A percentile compares a stretch with the other conserved stretches of the same genome.
Evolutionary conservation across 176 grass and related monocot species (phyloP).

Genomic region (Typha latifolia): DNA sequence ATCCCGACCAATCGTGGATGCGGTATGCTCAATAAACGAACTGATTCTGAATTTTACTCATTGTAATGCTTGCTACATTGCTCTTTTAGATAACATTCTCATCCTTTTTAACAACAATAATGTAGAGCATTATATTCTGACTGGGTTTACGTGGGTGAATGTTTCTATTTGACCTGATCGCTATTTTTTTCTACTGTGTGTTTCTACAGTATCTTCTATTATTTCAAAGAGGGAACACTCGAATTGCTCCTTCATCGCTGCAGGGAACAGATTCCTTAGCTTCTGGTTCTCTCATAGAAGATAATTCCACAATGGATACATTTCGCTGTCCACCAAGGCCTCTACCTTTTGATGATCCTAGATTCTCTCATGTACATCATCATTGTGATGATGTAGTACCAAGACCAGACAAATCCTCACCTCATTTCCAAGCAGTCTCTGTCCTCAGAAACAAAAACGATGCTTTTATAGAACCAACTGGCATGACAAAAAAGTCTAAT

Average conservation of each 20-base stretch:
- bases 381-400: not conserved
- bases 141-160: not conserved
- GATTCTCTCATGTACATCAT: not conserved
- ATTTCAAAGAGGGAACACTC: slow-evolving; percentile 41
- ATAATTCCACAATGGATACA: slow-evolving; percentile 26
- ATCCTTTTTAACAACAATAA: not conserved
- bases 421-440: not conserved
- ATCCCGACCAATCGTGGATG: slow-evolving; percentile 9
- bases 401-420: not conserved
- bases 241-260: slow-evolving; percentile 37
- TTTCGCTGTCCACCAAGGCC: slow-evolving; percentile 53
- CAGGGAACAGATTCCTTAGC: slow-evolving; percentile 20
- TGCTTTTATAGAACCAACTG: not conserved
- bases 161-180: not conserved
- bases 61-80: not conserved
- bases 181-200: not conserved
- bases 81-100: not conserved
- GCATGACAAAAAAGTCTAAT: not conserved
- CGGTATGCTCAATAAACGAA: slow-evolving; percentile 9
- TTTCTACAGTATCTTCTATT: slow-evolving; percentile 30
- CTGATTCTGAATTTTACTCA: not conserved
- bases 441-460: not conserved
- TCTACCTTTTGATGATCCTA: slow-evolving; percentile 48
- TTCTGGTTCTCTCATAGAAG: not conserved
- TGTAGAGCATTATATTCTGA: not conserved